Percentiles rank a stretch among this genome's conserved stretches.
Evolutionary conservation across 805 yeast genomes (phyloP).

Genomic region (Saccharomyces paradoxus): DNA sequence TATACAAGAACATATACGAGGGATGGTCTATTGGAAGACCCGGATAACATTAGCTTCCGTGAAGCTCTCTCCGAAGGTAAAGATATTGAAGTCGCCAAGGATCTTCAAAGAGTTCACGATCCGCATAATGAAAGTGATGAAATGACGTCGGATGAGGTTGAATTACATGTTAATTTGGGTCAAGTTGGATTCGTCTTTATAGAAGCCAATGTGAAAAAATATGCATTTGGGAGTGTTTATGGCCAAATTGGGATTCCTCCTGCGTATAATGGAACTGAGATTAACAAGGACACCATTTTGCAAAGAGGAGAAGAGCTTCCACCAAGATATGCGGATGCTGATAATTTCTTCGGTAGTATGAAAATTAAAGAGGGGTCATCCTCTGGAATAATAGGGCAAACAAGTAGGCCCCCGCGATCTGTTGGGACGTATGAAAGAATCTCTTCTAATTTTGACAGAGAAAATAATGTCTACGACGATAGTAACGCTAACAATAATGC

Average conservation of each 20-base stretch:
- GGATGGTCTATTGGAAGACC: conserved; percentile 30
- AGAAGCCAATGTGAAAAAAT: conserved; percentile 76
- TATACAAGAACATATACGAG: conserved; percentile 31
- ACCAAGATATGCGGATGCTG: conserved; percentile 55
- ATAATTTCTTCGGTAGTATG: conserved; percentile 45
- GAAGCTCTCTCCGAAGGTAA: conserved; percentile 19
- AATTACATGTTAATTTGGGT: conserved; percentile 61
- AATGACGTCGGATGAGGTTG: conserved; percentile 25
- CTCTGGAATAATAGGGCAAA: background rate
- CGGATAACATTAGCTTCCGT: conserved; percentile 27
- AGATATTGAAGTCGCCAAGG: conserved; percentile 17
- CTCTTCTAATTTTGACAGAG: conserved; percentile 29
- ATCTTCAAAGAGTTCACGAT: conserved; percentile 20
- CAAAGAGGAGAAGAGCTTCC: conserved; percentile 70
- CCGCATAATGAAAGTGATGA: conserved; percentile 9
- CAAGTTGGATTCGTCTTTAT: conserved; percentile 73
- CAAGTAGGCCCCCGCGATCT: background rate
- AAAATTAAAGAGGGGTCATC: conserved; percentile 25
- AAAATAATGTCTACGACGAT: conserved; percentile 18
- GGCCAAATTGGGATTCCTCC: conserved; percentile 42
- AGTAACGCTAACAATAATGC: background rate
- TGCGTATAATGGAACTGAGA: conserved; percentile 35
- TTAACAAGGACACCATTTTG: conserved; percentile 43
- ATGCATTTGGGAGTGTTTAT: conserved; percentile 54
- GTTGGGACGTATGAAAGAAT: conserved; percentile 25